phyloP scores from a whole-genome alignment of 345 rosid species.

The Stellera chamaejasme region DNA sequence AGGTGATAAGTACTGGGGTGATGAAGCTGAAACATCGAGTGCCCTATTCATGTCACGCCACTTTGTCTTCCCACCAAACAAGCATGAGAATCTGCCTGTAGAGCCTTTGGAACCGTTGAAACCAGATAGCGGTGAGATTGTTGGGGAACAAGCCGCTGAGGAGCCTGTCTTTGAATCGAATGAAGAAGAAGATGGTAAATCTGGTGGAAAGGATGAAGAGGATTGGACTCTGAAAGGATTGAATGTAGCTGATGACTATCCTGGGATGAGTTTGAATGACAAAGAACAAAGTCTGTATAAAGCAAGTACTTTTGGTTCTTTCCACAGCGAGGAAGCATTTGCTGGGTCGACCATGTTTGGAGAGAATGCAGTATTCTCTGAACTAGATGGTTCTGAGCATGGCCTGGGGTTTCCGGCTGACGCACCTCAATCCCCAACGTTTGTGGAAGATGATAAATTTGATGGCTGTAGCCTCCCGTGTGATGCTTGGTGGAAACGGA shows the following conservation, averaged over 20 bases:
- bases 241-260: slow-evolving; percentile 43
- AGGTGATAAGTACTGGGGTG: slow-evolving; percentile 24
- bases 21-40: slow-evolving; percentile 45
- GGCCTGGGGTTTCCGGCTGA: slow-evolving; percentile 28
- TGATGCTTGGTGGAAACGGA: slow-evolving; percentile 96
- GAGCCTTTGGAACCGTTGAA: slow-evolving; percentile 31
- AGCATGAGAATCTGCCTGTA: slow-evolving; percentile 56
- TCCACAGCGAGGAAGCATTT: slow-evolving; percentile 37
- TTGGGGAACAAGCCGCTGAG: slow-evolving; percentile 30
- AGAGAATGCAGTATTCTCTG: slow-evolving; percentile 26
- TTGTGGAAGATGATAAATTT: slow-evolving; percentile 32
- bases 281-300: slow-evolving; percentile 45
- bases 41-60: slow-evolving; percentile 71
- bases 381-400: slow-evolving; percentile 29
- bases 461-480: slow-evolving; percentile 49
- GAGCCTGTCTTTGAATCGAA: slow-evolving; percentile 25
- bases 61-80: slow-evolving; percentile 67
- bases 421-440: slow-evolving; percentile 22
- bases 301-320: slow-evolving; percentile 37
- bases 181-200: slow-evolving; percentile 29
- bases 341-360: slow-evolving; percentile 36
- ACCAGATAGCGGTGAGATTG: slow-evolving; percentile 27
- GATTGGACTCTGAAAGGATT: slow-evolving; percentile 45
- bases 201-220: slow-evolving; percentile 48
- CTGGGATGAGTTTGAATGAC: slow-evolving; percentile 29